A percentile compares a stretch with the other conserved stretches of the same genome.
Evolutionary conservation across 225 moss, liverwort and hornwort species (phyloP).

Genomic region (Physcomitrium patens): DNA sequence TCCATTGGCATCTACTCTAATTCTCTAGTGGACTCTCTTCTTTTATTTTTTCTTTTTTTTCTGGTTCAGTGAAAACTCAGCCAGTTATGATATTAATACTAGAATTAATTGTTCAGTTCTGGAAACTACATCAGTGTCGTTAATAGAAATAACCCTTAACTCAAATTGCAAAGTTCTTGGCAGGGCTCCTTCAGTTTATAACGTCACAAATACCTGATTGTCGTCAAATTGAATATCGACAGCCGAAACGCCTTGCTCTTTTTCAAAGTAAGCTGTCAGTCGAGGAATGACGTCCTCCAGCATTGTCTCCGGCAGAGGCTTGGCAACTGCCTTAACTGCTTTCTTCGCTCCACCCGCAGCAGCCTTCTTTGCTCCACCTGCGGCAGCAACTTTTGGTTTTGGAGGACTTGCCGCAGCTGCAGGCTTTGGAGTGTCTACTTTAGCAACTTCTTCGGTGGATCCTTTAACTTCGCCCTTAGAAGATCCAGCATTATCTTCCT

Average conservation of each 20-base stretch:
- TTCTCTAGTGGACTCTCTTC: background rate
- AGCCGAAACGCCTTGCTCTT: conserved; percentile 69
- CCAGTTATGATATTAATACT: no score
- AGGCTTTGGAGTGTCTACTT: conserved; percentile 37
- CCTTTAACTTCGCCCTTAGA: conserved; percentile 30
- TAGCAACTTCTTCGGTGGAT: conserved; percentile 25
- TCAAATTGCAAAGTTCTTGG: conserved; percentile 15
- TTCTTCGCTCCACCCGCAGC: conserved; percentile 55
- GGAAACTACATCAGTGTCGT: background rate
- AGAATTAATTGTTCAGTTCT: no score
- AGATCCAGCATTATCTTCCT: conserved; percentile 30
- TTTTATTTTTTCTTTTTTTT: no score
- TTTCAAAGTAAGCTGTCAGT: conserved; percentile 53
- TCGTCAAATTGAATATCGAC: conserved; percentile 71
- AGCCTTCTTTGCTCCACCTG: conserved; percentile 49
- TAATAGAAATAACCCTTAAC: background rate
- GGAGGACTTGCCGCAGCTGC: conserved; percentile 37
- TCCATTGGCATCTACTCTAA: background rate
- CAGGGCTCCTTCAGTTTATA: conserved; percentile 20
- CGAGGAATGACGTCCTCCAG: conserved; percentile 73
- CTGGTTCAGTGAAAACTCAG: no score
- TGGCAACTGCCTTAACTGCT: conserved; percentile 51
- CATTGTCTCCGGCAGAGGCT: conserved; percentile 72
- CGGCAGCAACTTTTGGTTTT: conserved; percentile 53
- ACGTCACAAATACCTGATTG: conserved; percentile 68